Percentiles rank a stretch among this genome's conserved stretches.
phyloP scores from a whole-genome alignment of 306 rosid species.

The Mimosa pudica region DNA sequence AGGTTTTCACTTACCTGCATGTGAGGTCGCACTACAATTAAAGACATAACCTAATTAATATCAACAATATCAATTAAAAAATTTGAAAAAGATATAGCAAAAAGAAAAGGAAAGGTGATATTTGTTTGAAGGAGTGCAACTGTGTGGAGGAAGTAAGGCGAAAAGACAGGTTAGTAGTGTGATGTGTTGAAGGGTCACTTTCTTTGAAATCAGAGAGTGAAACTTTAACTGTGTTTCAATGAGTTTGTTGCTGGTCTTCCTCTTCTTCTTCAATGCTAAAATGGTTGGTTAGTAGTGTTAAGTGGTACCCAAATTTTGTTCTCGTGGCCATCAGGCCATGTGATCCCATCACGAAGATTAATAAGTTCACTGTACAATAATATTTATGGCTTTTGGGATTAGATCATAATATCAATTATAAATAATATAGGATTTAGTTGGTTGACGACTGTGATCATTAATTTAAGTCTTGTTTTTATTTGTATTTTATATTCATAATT shows the following conservation, averaged over 20 bases:
- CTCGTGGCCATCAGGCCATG: too few relatives aligned
- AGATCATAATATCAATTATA: background rate
- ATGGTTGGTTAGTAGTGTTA: background rate
- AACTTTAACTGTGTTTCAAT: conserved; percentile 1
- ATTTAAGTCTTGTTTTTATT: too few relatives aligned
- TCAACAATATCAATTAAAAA: background rate
- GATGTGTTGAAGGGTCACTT: conserved; percentile 25
- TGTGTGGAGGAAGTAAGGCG: conserved; percentile 32
- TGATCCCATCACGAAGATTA: background rate
- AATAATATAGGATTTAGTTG: too few relatives aligned
- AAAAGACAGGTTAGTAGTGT: conserved; percentile 1
- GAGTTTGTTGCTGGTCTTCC: background rate
- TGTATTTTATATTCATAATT: too few relatives aligned
- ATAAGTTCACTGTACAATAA: too few relatives aligned
- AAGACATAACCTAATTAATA: background rate
- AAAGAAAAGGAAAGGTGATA: background rate
- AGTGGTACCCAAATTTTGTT: background rate
- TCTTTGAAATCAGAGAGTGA: conserved; percentile 23
- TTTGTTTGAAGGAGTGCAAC: background rate
- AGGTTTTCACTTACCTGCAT: background rate
- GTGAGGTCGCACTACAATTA: background rate
- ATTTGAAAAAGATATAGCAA: too few relatives aligned
- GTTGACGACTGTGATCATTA: too few relatives aligned
- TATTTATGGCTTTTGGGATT: background rate
- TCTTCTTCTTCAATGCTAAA: background rate